Evolutionary conservation across 768 basidiomycete genomes (phyloP), one percentile per base, ranked within the genome.

Genomic region (Lentinula raphanica): DNA sequence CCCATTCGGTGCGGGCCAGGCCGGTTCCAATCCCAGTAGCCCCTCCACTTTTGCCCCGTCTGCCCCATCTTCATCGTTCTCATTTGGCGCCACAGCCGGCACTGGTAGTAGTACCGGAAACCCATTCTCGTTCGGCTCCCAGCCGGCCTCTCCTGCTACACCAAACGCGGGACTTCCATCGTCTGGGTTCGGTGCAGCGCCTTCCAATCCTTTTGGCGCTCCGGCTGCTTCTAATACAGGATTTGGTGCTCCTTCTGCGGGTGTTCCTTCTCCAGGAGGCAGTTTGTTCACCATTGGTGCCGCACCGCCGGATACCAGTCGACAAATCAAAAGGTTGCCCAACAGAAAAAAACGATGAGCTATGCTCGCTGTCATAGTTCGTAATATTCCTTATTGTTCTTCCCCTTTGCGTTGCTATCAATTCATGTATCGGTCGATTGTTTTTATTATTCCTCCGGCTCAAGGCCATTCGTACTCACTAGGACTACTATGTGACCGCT

Each of bases 281-380:
- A 70, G 71, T 6, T 60, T 86, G 35, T 86, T 86, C 64, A 86
- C 84, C 12, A 85, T 86, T 54, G 85, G 85, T 29, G 74, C 85
- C 48, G 77, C 80, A 1, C 79, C 85, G 17, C 63, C 77, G 21
- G 66, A 66, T 51, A 67, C 63, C 36, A 66, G 62, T 19, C 74
- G 81, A 45, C 74, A 74, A 49, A 78, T 85, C 46, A 83, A 82
- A 70, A 83, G 80, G 56, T 73, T 86, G 48, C 84, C 84, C 45
- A 81, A 71, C 48, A 77, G 79, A 32, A 72, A 77, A 65, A 49
- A 49, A 19, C 45, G 56, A 21, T 48, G 25, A 57, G 31, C n/a
- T 15, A 32, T 1, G 3, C 23, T 29, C 13, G 15, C 4, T 21
- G 28, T 19, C 15, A 21, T 21, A 38, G 31, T 35, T 17, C 3